Percentiles rank a stretch among this genome's conserved stretches.
Evolutionary conservation across 495 filamentous ascomycete species (phyloP).

Genomic region (Jackrogersella multiformis): DNA sequence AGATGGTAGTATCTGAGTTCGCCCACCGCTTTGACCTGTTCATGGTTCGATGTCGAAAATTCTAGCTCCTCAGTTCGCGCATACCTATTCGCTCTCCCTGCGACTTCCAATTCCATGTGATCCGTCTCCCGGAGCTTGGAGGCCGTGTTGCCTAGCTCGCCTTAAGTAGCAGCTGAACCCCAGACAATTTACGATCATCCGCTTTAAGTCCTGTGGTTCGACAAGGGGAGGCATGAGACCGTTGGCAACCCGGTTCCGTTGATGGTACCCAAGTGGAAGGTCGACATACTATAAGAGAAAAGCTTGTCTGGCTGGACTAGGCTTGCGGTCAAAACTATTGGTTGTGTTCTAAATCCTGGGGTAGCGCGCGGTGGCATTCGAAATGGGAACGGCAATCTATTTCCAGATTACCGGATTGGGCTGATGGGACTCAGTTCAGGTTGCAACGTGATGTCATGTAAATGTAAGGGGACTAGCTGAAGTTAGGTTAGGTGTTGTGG

Average conservation of each 20-base stretch:
- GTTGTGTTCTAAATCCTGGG: conserved; percentile 9
- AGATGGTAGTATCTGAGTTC: neutral
- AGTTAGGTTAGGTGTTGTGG: too few relatives aligned
- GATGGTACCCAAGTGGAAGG: conserved; percentile 6
- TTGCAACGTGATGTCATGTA: neutral
- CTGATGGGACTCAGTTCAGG: neutral
- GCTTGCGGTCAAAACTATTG: neutral
- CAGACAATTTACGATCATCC: neutral
- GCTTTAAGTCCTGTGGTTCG: neutral
- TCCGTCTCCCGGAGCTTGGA: conserved; percentile 16
- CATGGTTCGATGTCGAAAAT: conserved; percentile 5
- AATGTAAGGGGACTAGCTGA: too few relatives aligned
- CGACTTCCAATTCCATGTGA: conserved; percentile 22
- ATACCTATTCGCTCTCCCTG: conserved; percentile 6
- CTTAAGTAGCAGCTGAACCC: conserved; percentile 7
- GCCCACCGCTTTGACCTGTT: conserved; percentile 1
- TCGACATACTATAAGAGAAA: conserved; percentile 10
- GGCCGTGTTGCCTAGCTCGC: conserved; percentile 35
- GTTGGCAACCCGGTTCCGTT: conserved; percentile 1
- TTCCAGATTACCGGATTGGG: conserved; percentile 27
- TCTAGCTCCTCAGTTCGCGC: neutral
- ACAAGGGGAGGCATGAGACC: neutral
- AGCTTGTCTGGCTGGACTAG: conserved; percentile 19
- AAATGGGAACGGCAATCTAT: conserved; percentile 27
- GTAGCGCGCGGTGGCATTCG: conserved; percentile 16